phyloP scores from a whole-genome alignment of 495 filamentous ascomycete genomes.

The Aspergillus diversus region DNA sequence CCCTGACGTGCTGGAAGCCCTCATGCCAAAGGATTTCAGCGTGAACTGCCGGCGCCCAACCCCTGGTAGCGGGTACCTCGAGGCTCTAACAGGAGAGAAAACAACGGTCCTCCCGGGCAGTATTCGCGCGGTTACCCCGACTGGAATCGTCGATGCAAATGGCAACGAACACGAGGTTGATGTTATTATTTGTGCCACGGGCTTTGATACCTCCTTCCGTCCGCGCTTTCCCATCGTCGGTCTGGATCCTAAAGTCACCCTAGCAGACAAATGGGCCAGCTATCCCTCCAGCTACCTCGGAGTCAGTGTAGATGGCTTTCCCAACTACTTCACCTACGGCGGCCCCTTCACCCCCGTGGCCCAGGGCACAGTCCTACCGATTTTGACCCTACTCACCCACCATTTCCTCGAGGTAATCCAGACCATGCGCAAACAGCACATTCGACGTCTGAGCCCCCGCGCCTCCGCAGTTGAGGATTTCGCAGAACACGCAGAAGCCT shows the following conservation, averaged over 20 bases:
- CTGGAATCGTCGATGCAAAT: constrained; percentile 38
- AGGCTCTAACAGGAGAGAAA: constrained; percentile 20
- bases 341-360: constrained; percentile 23
- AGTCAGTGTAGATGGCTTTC: constrained; percentile 55
- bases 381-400: constrained; percentile 38
- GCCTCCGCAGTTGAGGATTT: constrained; percentile 36
- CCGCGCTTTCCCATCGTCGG: constrained; percentile 46
- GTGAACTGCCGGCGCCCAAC: constrained; percentile 47
- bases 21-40: constrained; percentile 49
- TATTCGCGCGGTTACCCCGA: constrained; percentile 31
- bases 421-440: constrained; percentile 34
- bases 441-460: constrained; percentile 13
- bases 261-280: constrained; percentile 44
- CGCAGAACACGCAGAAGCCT: constrained; percentile 34
- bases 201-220: constrained; percentile 39
- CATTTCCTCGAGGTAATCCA: constrained; percentile 45
- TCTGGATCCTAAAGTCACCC: constrained; percentile 31
- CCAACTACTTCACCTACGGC: constrained; percentile 53
- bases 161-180: constrained; percentile 36
- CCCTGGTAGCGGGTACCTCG: constrained; percentile 33
- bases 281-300: constrained; percentile 52
- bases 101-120: constrained; percentile 20
- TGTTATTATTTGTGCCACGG: constrained; percentile 41
- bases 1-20: constrained; percentile 45
- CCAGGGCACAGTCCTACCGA: constrained; percentile 32